Percentiles rank a stretch among this genome's conserved stretches.
These are phyloP conservation scores for Pulveroboletus sp. DNA, from an alignment of 768 basidiomycete species.

Conservation along the genomic window DNA sequence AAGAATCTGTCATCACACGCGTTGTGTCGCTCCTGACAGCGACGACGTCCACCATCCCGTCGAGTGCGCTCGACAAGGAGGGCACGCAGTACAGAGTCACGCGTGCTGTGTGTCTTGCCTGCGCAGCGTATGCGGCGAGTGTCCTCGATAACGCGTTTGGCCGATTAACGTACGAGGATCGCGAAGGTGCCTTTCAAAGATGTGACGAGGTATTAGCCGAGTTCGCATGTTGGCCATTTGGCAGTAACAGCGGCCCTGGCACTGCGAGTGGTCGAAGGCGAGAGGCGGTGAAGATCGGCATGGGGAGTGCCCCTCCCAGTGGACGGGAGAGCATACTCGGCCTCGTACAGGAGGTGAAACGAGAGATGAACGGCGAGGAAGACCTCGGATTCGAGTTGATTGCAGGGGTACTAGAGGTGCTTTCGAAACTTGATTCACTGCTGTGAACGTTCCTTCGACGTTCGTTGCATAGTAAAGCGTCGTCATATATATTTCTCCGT, in stretches of 20 bases:
- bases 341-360: slow-evolving; percentile 66
- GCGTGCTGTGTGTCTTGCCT: slow-evolving; percentile 81
- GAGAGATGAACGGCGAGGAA: slow-evolving; percentile 67
- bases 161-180: slow-evolving; percentile 83
- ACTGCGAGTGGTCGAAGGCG: slow-evolving; percentile 38
- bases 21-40: slow-evolving; percentile 75
- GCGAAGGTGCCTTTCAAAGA: slow-evolving; percentile 88
- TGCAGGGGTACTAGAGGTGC: slow-evolving; percentile 88
- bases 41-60: slow-evolving; percentile 75
- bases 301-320: slow-evolving; percentile 46
- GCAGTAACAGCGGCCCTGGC: slow-evolving; percentile 32
- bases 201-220: slow-evolving; percentile 93
- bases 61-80: slow-evolving; percentile 67
- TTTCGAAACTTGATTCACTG: slow-evolving; percentile 82
- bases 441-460: no score
- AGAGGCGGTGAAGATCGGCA: slow-evolving; percentile 46
- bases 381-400: slow-evolving; percentile 89
- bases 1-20: slow-evolving; percentile 78
- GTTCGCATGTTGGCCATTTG: slow-evolving; percentile 90
- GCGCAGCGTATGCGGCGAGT: slow-evolving; percentile 89
- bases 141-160: slow-evolving; percentile 94
- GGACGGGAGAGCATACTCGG: slow-evolving; percentile 70
- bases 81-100: slow-evolving; percentile 75
- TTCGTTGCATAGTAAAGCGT: neutral
- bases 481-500: neutral